These are phyloP conservation scores for Escallonia herrerae DNA, from an alignment of 129 eudicot genomes.

Conservation along the genomic window DNA sequence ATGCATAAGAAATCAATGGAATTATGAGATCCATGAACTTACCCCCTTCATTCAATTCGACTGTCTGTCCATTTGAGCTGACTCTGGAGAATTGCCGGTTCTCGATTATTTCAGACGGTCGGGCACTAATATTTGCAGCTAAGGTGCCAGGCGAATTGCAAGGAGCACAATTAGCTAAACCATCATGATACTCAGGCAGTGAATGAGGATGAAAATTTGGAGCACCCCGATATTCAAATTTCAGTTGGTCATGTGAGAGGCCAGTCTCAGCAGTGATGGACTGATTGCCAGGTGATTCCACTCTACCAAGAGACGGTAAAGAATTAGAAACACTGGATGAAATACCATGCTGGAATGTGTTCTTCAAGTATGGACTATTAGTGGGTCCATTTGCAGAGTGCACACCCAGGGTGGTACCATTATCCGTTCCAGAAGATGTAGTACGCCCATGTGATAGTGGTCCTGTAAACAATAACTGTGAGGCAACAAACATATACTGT, in stretches of 20 bases:
- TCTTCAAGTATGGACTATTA: slow-evolving; percentile 31
- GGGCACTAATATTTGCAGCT: slow-evolving; percentile 34
- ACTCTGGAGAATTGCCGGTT: slow-evolving; percentile 1
- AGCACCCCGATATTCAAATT: slow-evolving; percentile 38
- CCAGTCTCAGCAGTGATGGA: slow-evolving; percentile 33
- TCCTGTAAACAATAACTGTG: slow-evolving; percentile 27
- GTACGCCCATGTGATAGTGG: slow-evolving; percentile 28
- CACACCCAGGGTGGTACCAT: slow-evolving; percentile 29
- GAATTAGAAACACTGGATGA: slow-evolving; percentile 55
- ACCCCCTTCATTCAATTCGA: slow-evolving; percentile 18
- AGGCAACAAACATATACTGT: not conserved
- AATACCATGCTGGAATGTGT: slow-evolving; percentile 35
- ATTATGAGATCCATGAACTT: slow-evolving; percentile 5
- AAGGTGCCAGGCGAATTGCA: slow-evolving; percentile 38
- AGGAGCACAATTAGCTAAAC: slow-evolving; percentile 39
- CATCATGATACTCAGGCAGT: slow-evolving; percentile 71
- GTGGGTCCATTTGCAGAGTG: slow-evolving; percentile 25
- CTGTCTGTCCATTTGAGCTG: not conserved
- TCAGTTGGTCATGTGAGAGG: slow-evolving; percentile 37
- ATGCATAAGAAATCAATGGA: not conserved
- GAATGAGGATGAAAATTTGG: slow-evolving; percentile 74
- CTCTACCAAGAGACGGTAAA: slow-evolving; percentile 43
- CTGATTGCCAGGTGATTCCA: slow-evolving; percentile 46
- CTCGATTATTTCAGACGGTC: slow-evolving; percentile 47
- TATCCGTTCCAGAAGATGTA: slow-evolving; percentile 27